These are phyloP conservation scores for Blastobotrys apis DNA, from an alignment of 1,139 yeast genomes.

Conservation along the genomic window DNA sequence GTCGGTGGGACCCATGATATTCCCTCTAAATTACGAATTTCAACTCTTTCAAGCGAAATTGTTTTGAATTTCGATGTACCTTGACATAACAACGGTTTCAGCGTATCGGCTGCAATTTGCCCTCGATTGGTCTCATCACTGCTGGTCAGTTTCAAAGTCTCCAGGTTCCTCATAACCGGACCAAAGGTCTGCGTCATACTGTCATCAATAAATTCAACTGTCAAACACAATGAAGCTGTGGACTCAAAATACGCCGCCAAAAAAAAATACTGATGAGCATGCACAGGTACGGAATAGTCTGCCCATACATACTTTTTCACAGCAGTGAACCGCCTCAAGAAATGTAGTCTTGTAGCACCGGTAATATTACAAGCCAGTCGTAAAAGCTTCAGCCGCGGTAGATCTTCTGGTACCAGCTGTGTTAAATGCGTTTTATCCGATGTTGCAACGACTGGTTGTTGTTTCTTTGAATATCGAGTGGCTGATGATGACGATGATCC, in stretches of 20 bases:
- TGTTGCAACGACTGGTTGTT: neutral
- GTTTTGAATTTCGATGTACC: slow-evolving; percentile 1
- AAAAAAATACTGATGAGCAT: neutral
- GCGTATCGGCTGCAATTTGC: slow-evolving; percentile 5
- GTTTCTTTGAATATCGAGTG: neutral
- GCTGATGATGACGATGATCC: neutral
- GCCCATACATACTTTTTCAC: slow-evolving; percentile 18
- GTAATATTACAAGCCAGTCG: slow-evolving; percentile 10
- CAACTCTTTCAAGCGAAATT: slow-evolving; percentile 10
- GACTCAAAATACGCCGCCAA: slow-evolving; percentile 6
- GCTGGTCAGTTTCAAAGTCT: slow-evolving; percentile 10
- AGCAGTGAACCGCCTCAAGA: slow-evolving; percentile 10
- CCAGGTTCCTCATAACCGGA: slow-evolving; percentile 6
- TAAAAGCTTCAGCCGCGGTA: slow-evolving; percentile 14
- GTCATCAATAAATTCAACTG: slow-evolving; percentile 3
- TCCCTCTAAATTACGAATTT: slow-evolving; percentile 8
- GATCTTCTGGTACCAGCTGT: slow-evolving; percentile 11
- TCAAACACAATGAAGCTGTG: slow-evolving; percentile 10
- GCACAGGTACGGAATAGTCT: neutral
- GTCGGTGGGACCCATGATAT: slow-evolving; percentile 12
- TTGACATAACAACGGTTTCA: slow-evolving; percentile 2
- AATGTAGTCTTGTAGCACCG: slow-evolving; percentile 7
- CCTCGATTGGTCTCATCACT: slow-evolving; percentile 2
- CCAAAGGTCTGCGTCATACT: neutral
- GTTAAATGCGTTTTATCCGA: neutral